Conservation (phyloP, 2,329 filamentous ascomycete species). For the Neofusicoccum umdonicola region DNA sequence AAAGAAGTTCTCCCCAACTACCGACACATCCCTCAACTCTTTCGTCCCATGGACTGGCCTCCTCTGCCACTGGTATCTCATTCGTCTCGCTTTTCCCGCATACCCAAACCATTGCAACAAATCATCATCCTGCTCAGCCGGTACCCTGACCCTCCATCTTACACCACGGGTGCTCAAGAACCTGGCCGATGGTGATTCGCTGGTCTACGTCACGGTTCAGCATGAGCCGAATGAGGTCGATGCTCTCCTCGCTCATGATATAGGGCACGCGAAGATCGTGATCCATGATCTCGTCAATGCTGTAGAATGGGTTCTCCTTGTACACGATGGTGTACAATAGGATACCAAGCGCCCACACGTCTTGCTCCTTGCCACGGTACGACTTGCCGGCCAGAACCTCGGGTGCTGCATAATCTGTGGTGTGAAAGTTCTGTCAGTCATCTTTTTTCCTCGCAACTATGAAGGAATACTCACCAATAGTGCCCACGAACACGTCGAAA, state of each 20-base stretch:
- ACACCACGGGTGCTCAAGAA: slow-evolving; percentile 87
- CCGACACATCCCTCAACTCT: too few species aligned
- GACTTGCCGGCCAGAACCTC: slow-evolving; percentile 90
- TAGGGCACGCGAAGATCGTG: slow-evolving; percentile 90
- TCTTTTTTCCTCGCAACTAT: background rate
- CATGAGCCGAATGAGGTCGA: slow-evolving; percentile 89
- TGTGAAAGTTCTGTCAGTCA: background rate
- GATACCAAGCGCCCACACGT: slow-evolving; percentile 97
- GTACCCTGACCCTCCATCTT: slow-evolving; percentile 18
- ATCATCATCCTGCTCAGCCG: background rate
- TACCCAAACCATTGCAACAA: too few species aligned
- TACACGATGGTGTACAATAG: slow-evolving; percentile 98
- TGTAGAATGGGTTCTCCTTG: slow-evolving; percentile 99
- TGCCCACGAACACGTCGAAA: slow-evolving; percentile 98
- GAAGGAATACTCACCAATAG: slow-evolving; percentile 69
- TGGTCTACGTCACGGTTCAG: slow-evolving; percentile 83
- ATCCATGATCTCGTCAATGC: slow-evolving; percentile 98
- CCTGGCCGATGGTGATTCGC: slow-evolving; percentile 81
- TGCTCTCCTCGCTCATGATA: slow-evolving; percentile 84
- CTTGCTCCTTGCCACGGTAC: slow-evolving; percentile 94
- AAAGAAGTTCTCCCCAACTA: too few species aligned
- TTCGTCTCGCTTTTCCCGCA: too few species aligned
- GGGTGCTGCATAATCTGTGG: slow-evolving; percentile 90
- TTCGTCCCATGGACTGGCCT: too few species aligned
- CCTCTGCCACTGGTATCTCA: too few species aligned